Evolutionary conservation across 805 yeast genomes (phyloP).

Genomic region (Tetrapisispora fleetii): DNA sequence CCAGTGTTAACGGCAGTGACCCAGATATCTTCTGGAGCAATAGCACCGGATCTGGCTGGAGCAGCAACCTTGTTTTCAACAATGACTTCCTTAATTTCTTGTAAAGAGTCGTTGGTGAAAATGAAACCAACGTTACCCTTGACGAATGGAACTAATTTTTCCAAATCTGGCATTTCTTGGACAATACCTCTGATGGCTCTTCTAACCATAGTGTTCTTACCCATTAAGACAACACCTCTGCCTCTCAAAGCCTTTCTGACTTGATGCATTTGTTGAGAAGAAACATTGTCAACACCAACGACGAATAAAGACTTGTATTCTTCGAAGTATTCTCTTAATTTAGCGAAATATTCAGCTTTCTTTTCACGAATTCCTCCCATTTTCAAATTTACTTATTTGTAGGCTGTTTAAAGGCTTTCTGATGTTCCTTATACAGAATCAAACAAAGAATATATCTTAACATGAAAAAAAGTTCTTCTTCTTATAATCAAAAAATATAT

Average conservation of each 20-base stretch:
- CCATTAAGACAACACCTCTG: constrained; percentile 94
- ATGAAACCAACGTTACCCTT: constrained; percentile 99
- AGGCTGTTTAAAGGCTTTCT: constrained; percentile 78
- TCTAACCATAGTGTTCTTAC: constrained; percentile 99
- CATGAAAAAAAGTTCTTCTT: too few species aligned
- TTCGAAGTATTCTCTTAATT: constrained; percentile 89
- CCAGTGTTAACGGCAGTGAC: constrained; percentile 99
- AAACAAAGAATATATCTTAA: too few species aligned
- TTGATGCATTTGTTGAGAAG: constrained; percentile 99
- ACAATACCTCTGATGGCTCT: constrained; percentile 97
- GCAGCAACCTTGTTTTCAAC: constrained; percentile 96
- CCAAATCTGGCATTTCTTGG: constrained; percentile 89
- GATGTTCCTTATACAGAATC: too few species aligned
- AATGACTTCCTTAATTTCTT: constrained; percentile 81
- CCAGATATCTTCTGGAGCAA: constrained; percentile 96
- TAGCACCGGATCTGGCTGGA: constrained; percentile 99
- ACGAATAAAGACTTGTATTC: constrained; percentile 97
- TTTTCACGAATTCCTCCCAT: constrained; percentile 99
- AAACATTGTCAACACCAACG: constrained; percentile 99
- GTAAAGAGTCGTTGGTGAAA: constrained; percentile 94
- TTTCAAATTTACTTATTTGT: constrained; percentile 60
- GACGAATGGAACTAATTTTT: constrained; percentile 88
- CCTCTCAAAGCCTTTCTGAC: constrained; percentile 95
- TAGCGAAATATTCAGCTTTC: constrained; percentile 89
- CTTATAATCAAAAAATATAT: too few species aligned